A percentile compares a stretch with the other conserved stretches of the same genome.
These are phyloP conservation scores for Malania oleifera DNA, from an alignment of 164 flowering plant species.

Conservation along the genomic window DNA sequence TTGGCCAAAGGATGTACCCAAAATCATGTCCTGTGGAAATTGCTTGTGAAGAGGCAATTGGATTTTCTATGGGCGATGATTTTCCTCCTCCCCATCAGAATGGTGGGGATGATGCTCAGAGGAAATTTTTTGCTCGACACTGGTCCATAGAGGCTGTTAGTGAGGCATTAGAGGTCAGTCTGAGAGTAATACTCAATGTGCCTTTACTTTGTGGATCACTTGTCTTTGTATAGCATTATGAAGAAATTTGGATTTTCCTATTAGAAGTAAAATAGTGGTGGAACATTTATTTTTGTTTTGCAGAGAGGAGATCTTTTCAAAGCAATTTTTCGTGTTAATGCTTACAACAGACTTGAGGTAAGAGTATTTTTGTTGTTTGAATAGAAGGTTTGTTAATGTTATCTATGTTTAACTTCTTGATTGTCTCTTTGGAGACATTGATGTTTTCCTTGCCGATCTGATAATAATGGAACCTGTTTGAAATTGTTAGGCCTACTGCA, in stretches of 20 bases:
- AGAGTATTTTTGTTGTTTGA: conserved; percentile 5
- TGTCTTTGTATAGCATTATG: not conserved
- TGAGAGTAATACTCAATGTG: not conserved
- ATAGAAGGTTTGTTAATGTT: not conserved
- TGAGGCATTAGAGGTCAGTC: conserved; percentile 68
- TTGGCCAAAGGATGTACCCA: conserved; percentile 18
- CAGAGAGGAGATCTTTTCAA: conserved; percentile 75
- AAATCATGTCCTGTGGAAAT: conserved; percentile 45
- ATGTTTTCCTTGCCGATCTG: too few species aligned
- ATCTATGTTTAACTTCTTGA: not conserved
- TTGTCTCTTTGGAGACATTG: too few species aligned
- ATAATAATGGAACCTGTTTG: too few species aligned
- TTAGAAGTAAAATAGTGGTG: not conserved
- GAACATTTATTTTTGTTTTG: conserved; percentile 11
- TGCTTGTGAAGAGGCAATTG: conserved; percentile 17
- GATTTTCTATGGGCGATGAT: conserved; percentile 9
- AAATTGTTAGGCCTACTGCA: conserved; percentile 76
- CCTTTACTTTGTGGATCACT: not conserved
- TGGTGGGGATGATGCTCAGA: conserved; percentile 26
- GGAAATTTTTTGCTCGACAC: conserved; percentile 45
- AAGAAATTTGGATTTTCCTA: not conserved
- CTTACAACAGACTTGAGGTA: conserved; percentile 82
- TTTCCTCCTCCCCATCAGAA: conserved; percentile 10
- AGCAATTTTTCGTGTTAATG: conserved; percentile 81
- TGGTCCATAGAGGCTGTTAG: conserved; percentile 59